These are phyloP conservation scores for Cymbidium sinense DNA, from an alignment of 106 monocot species.

Conservation along the genomic window DNA sequence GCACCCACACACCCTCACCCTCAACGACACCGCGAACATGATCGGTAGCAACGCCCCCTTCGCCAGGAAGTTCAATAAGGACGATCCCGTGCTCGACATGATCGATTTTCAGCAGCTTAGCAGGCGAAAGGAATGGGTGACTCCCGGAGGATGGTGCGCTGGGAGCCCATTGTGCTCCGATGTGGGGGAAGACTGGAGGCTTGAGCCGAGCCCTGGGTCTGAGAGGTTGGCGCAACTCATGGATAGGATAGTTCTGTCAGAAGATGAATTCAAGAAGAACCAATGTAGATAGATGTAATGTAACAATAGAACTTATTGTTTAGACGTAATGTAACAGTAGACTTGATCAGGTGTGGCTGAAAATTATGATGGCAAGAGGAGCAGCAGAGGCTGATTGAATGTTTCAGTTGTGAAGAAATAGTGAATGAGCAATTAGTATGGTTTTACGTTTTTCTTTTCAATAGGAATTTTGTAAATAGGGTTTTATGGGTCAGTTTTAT, in stretches of 20 bases:
- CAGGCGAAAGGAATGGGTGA: slow-evolving; percentile 8
- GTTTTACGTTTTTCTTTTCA: too few species aligned
- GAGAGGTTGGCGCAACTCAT: slow-evolving; percentile 38
- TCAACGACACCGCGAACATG: slow-evolving; percentile 40
- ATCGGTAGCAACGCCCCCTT: slow-evolving; percentile 60
- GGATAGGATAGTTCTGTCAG: slow-evolving; percentile 34
- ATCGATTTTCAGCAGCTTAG: slow-evolving; percentile 55
- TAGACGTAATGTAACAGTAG: too few species aligned
- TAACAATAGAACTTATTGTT: background rate
- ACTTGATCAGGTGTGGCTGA: too few species aligned
- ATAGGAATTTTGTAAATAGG: too few species aligned
- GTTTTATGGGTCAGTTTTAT: too few species aligned
- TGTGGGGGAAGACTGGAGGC: slow-evolving; percentile 20
- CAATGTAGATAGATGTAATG: slow-evolving; percentile 41
- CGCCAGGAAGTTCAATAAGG: slow-evolving; percentile 56
- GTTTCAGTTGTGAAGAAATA: too few species aligned
- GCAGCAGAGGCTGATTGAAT: too few species aligned
- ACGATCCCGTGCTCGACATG: slow-evolving; percentile 42
- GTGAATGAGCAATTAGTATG: too few species aligned
- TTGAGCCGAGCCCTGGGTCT: slow-evolving; percentile 48
- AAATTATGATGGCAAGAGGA: too few species aligned
- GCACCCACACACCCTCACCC: slow-evolving; percentile 49
- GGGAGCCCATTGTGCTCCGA: slow-evolving; percentile 26
- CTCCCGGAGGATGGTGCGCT: slow-evolving; percentile 60
- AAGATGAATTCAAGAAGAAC: slow-evolving; percentile 17